A percentile compares a stretch with the other conserved stretches of the same genome.
Evolutionary conservation across 331 rosid genomes (phyloP).

Genomic region (Quercus phellos): DNA sequence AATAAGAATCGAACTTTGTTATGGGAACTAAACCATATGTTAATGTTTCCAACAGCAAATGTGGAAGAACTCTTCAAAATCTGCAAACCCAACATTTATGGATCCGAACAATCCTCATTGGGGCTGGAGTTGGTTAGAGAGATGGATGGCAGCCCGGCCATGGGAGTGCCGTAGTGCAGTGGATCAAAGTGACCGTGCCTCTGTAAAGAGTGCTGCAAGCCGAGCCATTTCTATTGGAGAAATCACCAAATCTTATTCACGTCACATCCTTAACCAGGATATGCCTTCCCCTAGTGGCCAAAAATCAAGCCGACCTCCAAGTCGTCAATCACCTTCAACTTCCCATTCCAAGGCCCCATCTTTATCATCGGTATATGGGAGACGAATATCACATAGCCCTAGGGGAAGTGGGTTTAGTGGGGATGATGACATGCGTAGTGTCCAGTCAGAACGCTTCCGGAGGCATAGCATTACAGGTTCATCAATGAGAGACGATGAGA

Average conservation of each 20-base stretch:
- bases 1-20: not conserved
- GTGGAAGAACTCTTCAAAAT: constrained; percentile 58
- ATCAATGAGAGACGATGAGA: constrained; percentile 43
- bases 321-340: constrained; percentile 40
- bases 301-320: constrained; percentile 32
- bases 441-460: constrained; percentile 30
- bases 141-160: constrained; percentile 90
- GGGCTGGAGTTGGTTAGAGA: constrained; percentile 98
- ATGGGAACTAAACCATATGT: constrained; percentile 4
- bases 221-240: constrained; percentile 49
- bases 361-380: constrained; percentile 23
- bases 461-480: constrained; percentile 70
- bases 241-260: constrained; percentile 49
- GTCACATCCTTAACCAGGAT: constrained; percentile 27
- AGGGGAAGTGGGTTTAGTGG: constrained; percentile 38
- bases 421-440: constrained; percentile 30
- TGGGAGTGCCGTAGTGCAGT: constrained; percentile 59
- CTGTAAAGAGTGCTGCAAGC: constrained; percentile 38
- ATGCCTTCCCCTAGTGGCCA: constrained; percentile 36
- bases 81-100: constrained; percentile 55
- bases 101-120: constrained; percentile 86
- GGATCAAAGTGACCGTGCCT: constrained; percentile 31
- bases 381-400: constrained; percentile 18
- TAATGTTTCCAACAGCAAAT: constrained; percentile 40
- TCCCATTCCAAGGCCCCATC: constrained; percentile 24